Evolutionary conservation across 768 basidiomycete species (phyloP).

Genomic region (Suillus subaureus): DNA sequence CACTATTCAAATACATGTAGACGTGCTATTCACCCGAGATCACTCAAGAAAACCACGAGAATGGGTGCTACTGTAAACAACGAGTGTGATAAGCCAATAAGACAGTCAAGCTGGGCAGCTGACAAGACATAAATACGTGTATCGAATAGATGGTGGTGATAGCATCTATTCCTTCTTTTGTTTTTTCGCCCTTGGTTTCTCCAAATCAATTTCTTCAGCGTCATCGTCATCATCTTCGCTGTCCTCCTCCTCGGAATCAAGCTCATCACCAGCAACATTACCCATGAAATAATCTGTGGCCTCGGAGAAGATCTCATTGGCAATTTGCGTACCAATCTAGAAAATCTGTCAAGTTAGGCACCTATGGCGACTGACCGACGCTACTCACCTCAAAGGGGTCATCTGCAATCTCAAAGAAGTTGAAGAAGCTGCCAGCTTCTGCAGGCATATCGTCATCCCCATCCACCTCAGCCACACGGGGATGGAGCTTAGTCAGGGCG

Average conservation of each 20-base stretch:
- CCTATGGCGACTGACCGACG: neutral
- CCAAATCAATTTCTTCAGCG: constrained; percentile 85
- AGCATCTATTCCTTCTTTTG: constrained; percentile 46
- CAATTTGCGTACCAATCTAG: constrained; percentile 73
- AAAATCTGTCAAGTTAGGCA: neutral
- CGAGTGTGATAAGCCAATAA: constrained; percentile 8
- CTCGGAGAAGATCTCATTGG: constrained; percentile 78
- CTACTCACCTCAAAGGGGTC: constrained; percentile 70
- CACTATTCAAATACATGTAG: neutral
- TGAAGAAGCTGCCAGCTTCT: constrained; percentile 86
- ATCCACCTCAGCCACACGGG: constrained; percentile 60
- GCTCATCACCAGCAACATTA: constrained; percentile 56
- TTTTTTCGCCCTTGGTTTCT: constrained; percentile 80
- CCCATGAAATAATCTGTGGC: constrained; percentile 85
- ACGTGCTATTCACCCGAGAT: neutral
- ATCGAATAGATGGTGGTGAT: constrained; percentile 15
- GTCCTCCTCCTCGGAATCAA: constrained; percentile 66
- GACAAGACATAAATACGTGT: constrained; percentile 31
- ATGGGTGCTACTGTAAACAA: constrained; percentile 6
- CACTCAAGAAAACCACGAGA: neutral
- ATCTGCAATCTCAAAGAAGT: constrained; percentile 70
- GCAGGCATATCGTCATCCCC: constrained; percentile 59
- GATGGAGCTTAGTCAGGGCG: constrained; percentile 79
- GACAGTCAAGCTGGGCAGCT: constrained; percentile 10
- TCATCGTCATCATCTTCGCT: constrained; percentile 77